Base-by-base conservation (phyloP, 1,284 basidiomycete species). In the Cutaneotrichosporon cutaneum region DNA sequence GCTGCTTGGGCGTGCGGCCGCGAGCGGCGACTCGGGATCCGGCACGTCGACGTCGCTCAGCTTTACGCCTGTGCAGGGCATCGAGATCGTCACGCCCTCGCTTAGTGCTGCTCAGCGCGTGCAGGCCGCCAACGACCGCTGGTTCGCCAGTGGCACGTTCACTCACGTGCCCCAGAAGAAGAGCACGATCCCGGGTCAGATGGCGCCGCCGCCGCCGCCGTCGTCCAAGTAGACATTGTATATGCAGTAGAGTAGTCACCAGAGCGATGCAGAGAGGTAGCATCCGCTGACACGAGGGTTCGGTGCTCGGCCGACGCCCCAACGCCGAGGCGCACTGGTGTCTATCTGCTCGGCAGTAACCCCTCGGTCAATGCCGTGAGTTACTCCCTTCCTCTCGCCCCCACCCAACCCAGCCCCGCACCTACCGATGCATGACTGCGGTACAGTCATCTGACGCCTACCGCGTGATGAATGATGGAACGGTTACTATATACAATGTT, bases 31-130 rank as follows among this genome's bases (percentile, higher is more conserved):
- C 77, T 71, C 77, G 3, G 72, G 75, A 18, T 90, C 89, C 0
- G 95, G 95, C 50, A 94, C 90, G 3, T 88, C 92, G 2, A 96
- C 94, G 0, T 94, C 91, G 26, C 81, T 99, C 62, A 90, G 90
- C 10, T 95, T 99, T 63, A 99, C 95, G 6, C 95, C 95, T 10
- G 90, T 94, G 7, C 95, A 98, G 86, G 95, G 92, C 87, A 89
- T 95, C 77, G 92, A 95, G 78, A 84, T 95, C 64, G 92, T 90
- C 57, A 94, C 94, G 73, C 88, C 89, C 32, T 73, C 72, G 4
- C 67, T 81, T 30, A 84, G 88, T 7, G 85, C 88, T 8, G 86
- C 90, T 32, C 88, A 90, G 71, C 84, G 88, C 36, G 90, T 94
- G 62, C 90, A 92, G 75, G 92, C 91, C 71, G 93, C 92, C 26